Conservation (phyloP, 306 rosid species). For the Dalbergia oliveri region DNA sequence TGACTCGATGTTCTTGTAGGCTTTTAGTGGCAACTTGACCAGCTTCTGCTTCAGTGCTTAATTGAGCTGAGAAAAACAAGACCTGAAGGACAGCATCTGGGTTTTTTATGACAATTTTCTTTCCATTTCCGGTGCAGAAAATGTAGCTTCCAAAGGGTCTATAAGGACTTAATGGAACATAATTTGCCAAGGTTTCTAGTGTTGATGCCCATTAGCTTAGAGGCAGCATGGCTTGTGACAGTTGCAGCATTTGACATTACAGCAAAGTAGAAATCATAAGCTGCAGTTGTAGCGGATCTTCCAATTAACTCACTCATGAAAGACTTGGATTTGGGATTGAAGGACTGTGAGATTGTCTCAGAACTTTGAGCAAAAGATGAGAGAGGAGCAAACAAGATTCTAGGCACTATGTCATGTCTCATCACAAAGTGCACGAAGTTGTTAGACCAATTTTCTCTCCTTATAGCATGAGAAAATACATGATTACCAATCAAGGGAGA, state of each 20-base stretch:
- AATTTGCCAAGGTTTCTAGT: conserved; percentile 57
- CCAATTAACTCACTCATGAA: background rate
- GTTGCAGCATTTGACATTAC: conserved; percentile 64
- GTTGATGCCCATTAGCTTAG: conserved; percentile 64
- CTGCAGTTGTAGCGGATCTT: accelerated
- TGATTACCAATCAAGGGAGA: conserved; percentile 77
- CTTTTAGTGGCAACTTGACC: conserved; percentile 36
- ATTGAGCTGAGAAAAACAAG: conserved; percentile 64
- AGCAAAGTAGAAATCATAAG: conserved; percentile 41
- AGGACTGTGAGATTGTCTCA: conserved; percentile 41
- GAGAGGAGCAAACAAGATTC: conserved; percentile 70
- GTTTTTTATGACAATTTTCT: conserved; percentile 54
- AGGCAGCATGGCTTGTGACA: conserved; percentile 67
- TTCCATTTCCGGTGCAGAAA: conserved; percentile 61
- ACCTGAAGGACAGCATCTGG: conserved; percentile 78
- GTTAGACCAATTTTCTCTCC: conserved; percentile 73
- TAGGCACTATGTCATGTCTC: conserved; percentile 74
- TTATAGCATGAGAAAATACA: conserved; percentile 79
- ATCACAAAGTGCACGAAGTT: conserved; percentile 63
- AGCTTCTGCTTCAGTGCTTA: conserved; percentile 43
- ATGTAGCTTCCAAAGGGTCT: conserved; percentile 82
- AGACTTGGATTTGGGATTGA: conserved; percentile 40
- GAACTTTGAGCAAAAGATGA: conserved; percentile 46
- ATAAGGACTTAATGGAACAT: conserved; percentile 72
- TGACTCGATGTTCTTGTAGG: conserved; percentile 57